Evolutionary conservation across 805 yeast genomes (phyloP), one percentile per base, ranked within the genome.

Genomic region (Candida vartiovaarae): DNA sequence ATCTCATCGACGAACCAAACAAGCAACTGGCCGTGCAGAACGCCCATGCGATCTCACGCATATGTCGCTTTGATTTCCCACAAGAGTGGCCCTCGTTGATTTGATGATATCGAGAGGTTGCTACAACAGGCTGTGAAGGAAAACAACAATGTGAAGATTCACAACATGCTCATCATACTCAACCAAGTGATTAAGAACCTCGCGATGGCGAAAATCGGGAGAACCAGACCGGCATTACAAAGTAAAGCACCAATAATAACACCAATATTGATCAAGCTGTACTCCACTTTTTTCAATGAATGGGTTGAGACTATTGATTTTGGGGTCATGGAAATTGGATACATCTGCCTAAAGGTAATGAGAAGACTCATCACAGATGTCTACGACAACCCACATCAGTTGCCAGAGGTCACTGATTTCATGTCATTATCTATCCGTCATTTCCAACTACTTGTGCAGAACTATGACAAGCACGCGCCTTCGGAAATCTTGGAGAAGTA

Each of bases 41-140:
- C 59, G 95, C 97, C 0, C 84, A 85, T 50, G 82, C 95, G 0
- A 69, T 85, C 6, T 82, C 95, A 1, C 71, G 82, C 47, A 84
- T 93, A 27, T 83, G 85, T 26, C 66, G 97, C 40, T 69, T 78
- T 44, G 99, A 93, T 55, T 93, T 86, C 59, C 97, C 98, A 0
- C 61, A 66, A 2, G 89, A 82, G 38, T 93, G 97, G 97, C 89
- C 95, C 0, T 62, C 73, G 3, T 59, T 93, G n/a, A 20, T 84
- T 93, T 56, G 90, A 84, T 44, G 81, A 80, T 10, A 48, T 83
- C 2, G 71, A 76, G 37, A 54, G 54, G 4, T 54, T 69, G 23
- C 55, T 83, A 39, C 76, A 65, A 44, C 62, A 67, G 9, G 71
- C 71, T 15, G 68, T 70, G 10, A 62, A 66, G 27, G 62, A 64